These are phyloP conservation scores for Letharia lupina DNA, from an alignment of 495 filamentous ascomycete genomes.

Conservation along the genomic window DNA sequence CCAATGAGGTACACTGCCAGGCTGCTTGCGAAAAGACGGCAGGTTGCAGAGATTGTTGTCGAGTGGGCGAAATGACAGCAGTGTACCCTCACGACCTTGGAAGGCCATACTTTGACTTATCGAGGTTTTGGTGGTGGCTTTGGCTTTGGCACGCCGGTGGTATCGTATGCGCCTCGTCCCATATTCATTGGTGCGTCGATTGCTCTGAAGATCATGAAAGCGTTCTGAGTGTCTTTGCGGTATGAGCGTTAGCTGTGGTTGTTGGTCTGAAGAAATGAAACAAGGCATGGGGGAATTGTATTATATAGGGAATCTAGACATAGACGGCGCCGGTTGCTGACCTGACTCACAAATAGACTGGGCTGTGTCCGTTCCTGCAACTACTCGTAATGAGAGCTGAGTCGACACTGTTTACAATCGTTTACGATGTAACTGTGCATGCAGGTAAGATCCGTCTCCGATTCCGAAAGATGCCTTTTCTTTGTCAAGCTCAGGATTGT, in stretches of 20 bases:
- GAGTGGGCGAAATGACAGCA: slow-evolving; percentile 15
- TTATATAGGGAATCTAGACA: slow-evolving; percentile 16
- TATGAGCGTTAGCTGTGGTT: slow-evolving; percentile 21
- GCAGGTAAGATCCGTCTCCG: slow-evolving; percentile 18
- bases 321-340: slow-evolving; percentile 15
- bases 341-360: slow-evolving; percentile 23
- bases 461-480: slow-evolving; percentile 18
- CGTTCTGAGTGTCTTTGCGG: slow-evolving; percentile 14
- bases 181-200: slow-evolving; percentile 43
- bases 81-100: slow-evolving; percentile 4
- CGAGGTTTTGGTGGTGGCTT: slow-evolving; percentile 38
- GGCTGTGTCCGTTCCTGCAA: slow-evolving; percentile 22
- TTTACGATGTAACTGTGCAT: slow-evolving; percentile 16
- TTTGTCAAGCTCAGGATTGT: slow-evolving; percentile 21
- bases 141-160: slow-evolving; percentile 51
- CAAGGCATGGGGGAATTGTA: background rate
- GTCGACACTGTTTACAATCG: slow-evolving; percentile 10
- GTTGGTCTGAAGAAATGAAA: slow-evolving; percentile 15
- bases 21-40: slow-evolving; percentile 12
- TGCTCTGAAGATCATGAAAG: slow-evolving; percentile 44
- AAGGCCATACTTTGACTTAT: slow-evolving; percentile 29
- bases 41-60: slow-evolving; percentile 11
- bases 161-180: slow-evolving; percentile 54
- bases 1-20: slow-evolving; percentile 17
- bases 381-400: slow-evolving; percentile 21